Conservation (phyloP, 306 rosid genomes). For the Leucaena leucocephala region DNA sequence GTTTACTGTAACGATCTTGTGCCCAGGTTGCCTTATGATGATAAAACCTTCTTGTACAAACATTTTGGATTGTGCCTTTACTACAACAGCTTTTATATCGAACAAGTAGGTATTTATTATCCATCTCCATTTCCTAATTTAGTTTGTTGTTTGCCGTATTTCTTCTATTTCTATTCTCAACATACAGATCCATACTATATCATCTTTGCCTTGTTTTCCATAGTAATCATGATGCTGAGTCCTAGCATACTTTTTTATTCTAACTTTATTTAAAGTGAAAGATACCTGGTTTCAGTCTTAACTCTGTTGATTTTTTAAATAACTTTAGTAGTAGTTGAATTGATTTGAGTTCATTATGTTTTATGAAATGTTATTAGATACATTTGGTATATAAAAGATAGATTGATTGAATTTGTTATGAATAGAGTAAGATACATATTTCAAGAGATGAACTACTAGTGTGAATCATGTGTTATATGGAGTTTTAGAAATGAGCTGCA, state of each 20-base stretch:
- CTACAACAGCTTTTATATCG: constrained; percentile 61
- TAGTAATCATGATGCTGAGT: neutral
- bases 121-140: neutral
- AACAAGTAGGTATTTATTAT: constrained; percentile 48
- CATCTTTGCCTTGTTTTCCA: neutral
- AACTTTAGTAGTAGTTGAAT: neutral
- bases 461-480: no score
- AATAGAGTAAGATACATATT: neutral
- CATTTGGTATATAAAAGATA: neutral
- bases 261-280: neutral
- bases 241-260: neutral
- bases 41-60: constrained; percentile 63
- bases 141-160: constrained; percentile 11
- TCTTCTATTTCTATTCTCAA: neutral
- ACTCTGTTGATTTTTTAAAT: neutral
- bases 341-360: neutral
- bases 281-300: neutral
- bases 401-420: neutral
- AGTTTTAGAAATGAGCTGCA: no score
- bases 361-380: neutral
- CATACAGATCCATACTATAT: neutral
- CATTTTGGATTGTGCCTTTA: constrained; percentile 81
- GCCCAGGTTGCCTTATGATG: constrained; percentile 78
- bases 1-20: constrained; percentile 85
- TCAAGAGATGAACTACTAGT: neutral